Evolutionary conservation across 345 rosid species (phyloP).

Genomic region (Melastoma malabathricum): DNA sequence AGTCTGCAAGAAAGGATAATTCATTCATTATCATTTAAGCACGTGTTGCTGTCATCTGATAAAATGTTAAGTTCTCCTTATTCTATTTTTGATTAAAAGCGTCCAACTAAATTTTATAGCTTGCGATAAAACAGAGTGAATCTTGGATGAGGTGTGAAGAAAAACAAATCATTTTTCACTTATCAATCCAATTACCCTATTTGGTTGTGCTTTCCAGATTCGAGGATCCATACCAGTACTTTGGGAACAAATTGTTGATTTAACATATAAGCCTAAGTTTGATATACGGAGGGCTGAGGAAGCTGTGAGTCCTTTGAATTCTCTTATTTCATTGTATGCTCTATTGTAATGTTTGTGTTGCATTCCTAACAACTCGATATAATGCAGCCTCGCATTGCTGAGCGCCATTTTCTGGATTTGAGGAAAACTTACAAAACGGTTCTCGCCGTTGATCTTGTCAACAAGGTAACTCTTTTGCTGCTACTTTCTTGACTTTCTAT

Average conservation of each 20-base stretch:
- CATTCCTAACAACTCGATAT: background rate
- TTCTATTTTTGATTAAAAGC: too few species aligned
- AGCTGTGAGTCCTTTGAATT: conserved; percentile 40
- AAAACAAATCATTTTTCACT: too few species aligned
- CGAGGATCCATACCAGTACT: conserved; percentile 90
- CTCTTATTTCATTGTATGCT: too few species aligned
- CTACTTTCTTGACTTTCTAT: too few species aligned
- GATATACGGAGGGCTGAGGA: conserved; percentile 83
- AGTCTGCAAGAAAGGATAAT: too few species aligned
- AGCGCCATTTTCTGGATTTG: conserved; percentile 89
- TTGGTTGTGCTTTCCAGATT: conserved; percentile 26
- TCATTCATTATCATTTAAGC: too few species aligned
- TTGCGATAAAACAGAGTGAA: too few species aligned
- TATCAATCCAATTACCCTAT: background rate
- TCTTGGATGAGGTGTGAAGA: too few species aligned
- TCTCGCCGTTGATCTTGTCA: conserved; percentile 81
- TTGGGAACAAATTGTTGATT: conserved; percentile 95
- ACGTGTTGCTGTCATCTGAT: too few species aligned
- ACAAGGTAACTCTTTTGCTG: conserved; percentile 32
- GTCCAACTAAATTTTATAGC: too few species aligned
- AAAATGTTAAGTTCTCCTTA: too few species aligned
- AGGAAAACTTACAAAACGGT: conserved; percentile 80
- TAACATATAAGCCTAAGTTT: conserved; percentile 92
- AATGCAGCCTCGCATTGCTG: conserved; percentile 53
- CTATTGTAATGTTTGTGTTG: too few species aligned